Evolutionary conservation across 1,139 yeast species (phyloP), one percentile per base, ranked within the genome.

Genomic region (Blastobotrys apis): DNA sequence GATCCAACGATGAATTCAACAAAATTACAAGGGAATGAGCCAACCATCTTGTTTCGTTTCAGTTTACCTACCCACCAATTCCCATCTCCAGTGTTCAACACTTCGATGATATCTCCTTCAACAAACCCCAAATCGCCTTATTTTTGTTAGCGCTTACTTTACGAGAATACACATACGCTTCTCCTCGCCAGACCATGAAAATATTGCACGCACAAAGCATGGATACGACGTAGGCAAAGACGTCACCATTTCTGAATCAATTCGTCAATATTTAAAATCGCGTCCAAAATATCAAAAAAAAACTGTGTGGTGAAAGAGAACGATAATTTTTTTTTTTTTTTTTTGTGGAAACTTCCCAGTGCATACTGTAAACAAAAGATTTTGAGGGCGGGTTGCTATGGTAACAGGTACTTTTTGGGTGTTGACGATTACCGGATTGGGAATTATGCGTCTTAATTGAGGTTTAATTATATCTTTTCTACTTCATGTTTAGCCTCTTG

Each of bases 51-150:
- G 67, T 87, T 88, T 58, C 97, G 73, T 53, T 81, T 70, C 47
- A 90, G 73, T 51, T 75, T 73, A 1, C 98, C 98, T 57, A 79
- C 84, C 84, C 94, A 88, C 94, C 95, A 87, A 57, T 82, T 81
- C 19, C 94, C 95, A 59, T 90, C 95, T 6, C 92, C 88, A 3
- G 81, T 69, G 53, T 81, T 74, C 37, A 78, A 73, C 5, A 92
- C 95, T 52, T 88, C 95, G 55, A 92, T 84, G 39, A 85, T 68
- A 61, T 92, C 97, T 45, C 94, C 95, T 66, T 92, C 97, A 37
- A 90, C 74, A 62, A 92, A 92, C 1, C 97, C 97, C 41, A 92
- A 72, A 60, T 92, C 97, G 35, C 85, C 87, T 63, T 8, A 13
- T 12, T n/a, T n/a, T n/a, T 19, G 33, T 43, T 44, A 46, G 43